These are phyloP conservation scores for Neonothopanus nambi DNA, from an alignment of 1,284 basidiomycete genomes.

Conservation along the genomic window DNA sequence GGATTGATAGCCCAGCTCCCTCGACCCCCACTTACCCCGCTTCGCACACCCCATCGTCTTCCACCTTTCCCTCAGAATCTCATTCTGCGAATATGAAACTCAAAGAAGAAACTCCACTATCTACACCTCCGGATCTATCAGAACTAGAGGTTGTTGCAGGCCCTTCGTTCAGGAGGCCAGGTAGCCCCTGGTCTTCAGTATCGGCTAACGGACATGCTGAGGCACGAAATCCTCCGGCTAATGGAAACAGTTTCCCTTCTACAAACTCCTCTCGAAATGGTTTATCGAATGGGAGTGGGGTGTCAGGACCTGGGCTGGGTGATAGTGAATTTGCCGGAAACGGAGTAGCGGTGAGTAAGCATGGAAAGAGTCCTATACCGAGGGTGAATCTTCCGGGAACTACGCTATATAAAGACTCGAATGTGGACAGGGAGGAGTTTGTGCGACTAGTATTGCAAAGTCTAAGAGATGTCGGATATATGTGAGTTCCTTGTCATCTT, in stretches of 20 bases:
- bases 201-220: slow-evolving; percentile 42
- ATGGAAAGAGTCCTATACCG: slow-evolving; percentile 45
- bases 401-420: slow-evolving; percentile 72
- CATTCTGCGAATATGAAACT: slow-evolving; percentile 47
- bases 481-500: slow-evolving; percentile 56
- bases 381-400: slow-evolving; percentile 69
- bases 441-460: slow-evolving; percentile 90
- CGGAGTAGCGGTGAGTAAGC: slow-evolving; percentile 41
- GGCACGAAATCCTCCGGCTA: slow-evolving; percentile 19
- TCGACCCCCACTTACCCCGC: too few species aligned
- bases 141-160: slow-evolving; percentile 38
- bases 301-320: slow-evolving; percentile 33
- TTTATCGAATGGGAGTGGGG: slow-evolving; percentile 33
- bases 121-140: slow-evolving; percentile 42
- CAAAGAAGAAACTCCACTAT: slow-evolving; percentile 55
- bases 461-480: slow-evolving; percentile 90
- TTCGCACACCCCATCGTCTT: slow-evolving; percentile 9
- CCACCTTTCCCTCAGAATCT: slow-evolving; percentile 23
- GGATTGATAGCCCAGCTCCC: slow-evolving; percentile 43
- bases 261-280: slow-evolving; percentile 23
- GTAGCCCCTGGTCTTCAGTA: slow-evolving; percentile 41
- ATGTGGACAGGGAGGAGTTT: slow-evolving; percentile 87
- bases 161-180: slow-evolving; percentile 50
- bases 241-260: slow-evolving; percentile 43
- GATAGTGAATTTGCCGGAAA: slow-evolving; percentile 26